Base-by-base conservation (phyloP, 2,329 filamentous ascomycete species). In the Phaeoacremonium minimum region DNA sequence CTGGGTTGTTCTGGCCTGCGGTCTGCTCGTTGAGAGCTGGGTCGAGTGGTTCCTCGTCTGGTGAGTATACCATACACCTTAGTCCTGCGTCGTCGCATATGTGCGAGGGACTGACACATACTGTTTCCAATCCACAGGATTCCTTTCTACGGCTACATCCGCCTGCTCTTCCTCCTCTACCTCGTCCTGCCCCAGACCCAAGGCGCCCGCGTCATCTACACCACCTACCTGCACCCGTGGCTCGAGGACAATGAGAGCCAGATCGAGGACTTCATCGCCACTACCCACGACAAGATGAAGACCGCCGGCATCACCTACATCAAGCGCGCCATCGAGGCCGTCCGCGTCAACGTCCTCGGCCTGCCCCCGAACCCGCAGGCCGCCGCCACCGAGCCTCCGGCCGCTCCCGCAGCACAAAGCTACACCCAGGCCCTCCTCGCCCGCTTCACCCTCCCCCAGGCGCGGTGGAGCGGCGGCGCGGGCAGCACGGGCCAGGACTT, bases 131-230 rank as follows among this genome's bases (percentile, higher is more conserved):
- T n/a, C n/a, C n/a, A 7, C 34, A 85, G 80, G 87, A 69, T 97
- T 26, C 93, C 93, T 3, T 94, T 97, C 63, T 98, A 96, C 66
- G 78, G 87, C 49, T 96, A 90, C 77, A 71, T 95, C 52, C 88
- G 93, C 46, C 78, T 96, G 37, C 69, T 83, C 55, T 84, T 93
- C 64, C 80, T 96, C 56, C 80, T 93, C 47, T 98, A 96, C 68
- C 86, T 98, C 44, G 89, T 97, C 53, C 80, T 95, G n/a, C 93
- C 91, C 0, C 91, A 95, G 61, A 93, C 88, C n/a, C 91, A 96
- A 58, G 93, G 93, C 58, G 89, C 90, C 39, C 85, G 85, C 43
- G 67, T 85, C 51, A 71, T 97, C 46, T 98, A 97, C 69, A 80
- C 89, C 54, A 75, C 80, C 43, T 81, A 93, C 60, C 72, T 97